A percentile compares a stretch with the other conserved stretches of the same genome.
Evolutionary conservation across 1,139 yeast species (phyloP).

Genomic region (Blastobotrys aristatus): DNA sequence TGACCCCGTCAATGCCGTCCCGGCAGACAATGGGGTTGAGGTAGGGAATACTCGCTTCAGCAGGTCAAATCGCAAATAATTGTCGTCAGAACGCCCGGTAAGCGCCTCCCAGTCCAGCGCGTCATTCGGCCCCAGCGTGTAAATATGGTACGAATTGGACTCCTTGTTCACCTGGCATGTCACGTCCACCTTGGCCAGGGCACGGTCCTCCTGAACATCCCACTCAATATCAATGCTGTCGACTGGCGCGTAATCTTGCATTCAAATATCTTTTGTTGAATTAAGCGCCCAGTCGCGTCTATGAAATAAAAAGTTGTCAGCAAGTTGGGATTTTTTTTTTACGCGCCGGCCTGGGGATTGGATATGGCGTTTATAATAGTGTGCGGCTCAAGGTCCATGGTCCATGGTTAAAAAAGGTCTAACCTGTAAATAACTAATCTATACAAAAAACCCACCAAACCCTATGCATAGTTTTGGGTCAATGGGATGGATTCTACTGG

Average conservation of each 20-base stretch:
- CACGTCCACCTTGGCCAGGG: neutral
- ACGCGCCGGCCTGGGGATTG: too few relatives aligned
- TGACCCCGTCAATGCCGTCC: neutral
- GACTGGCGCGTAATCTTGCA: conserved; percentile 4
- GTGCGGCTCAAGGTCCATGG: too few relatives aligned
- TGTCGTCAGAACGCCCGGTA: neutral
- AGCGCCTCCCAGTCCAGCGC: neutral
- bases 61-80: neutral
- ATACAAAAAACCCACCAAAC: too few relatives aligned
- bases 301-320: neutral
- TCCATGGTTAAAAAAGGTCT: too few relatives aligned
- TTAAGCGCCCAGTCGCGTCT: neutral
- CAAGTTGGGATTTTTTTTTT: too few relatives aligned
- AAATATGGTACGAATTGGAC: conserved; percentile 10
- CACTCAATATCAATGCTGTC: conserved; percentile 1
- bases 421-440: too few relatives aligned
- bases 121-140: conserved; percentile 11
- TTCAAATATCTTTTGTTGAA: neutral
- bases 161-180: neutral
- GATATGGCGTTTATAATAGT: too few relatives aligned
- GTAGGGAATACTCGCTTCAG: too few relatives aligned
- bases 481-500: conserved; percentile 12
- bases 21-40: neutral
- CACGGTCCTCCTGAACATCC: neutral
- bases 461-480: conserved; percentile 1